Evolutionary conservation across 2,329 filamentous ascomycete genomes (phyloP).

Genomic region (Arthrinium puccinioides): DNA sequence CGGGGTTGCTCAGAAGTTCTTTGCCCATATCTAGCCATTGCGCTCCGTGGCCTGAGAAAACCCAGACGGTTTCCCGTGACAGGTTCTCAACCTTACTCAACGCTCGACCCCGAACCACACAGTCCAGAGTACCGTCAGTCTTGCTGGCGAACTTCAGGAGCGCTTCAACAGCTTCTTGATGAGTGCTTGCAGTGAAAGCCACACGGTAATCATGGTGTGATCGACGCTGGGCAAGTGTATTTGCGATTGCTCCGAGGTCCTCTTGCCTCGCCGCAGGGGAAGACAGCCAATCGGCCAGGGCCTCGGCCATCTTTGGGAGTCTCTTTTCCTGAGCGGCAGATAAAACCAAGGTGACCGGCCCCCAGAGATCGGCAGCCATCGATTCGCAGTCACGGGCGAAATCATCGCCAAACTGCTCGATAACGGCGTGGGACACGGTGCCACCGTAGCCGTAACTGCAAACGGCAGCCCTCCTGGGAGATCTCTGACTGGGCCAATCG

Average conservation of each 20-base stretch:
- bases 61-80: slow-evolving; percentile 20
- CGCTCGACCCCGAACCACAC: slow-evolving; percentile 1
- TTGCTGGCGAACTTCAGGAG: not conserved
- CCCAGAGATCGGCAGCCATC: not conserved
- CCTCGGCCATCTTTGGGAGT: not conserved
- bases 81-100: slow-evolving; percentile 11
- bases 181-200: not conserved
- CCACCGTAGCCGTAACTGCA: slow-evolving; percentile 8
- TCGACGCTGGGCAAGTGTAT: slow-evolving; percentile 3
- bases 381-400: not conserved
- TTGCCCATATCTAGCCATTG: slow-evolving; percentile 33
- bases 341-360: not conserved
- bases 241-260: not conserved
- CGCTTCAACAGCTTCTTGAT: not conserved
- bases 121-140: slow-evolving; percentile 3
- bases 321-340: slow-evolving; percentile 4
- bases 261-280: not conserved
- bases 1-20: slow-evolving; percentile 15
- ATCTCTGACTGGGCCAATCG: slow-evolving; percentile 11
- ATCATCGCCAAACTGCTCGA: slow-evolving; percentile 1
- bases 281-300: not conserved
- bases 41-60: slow-evolving; percentile 35
- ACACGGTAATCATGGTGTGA: slow-evolving; percentile 2
- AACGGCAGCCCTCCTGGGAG: not conserved
- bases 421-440: slow-evolving; percentile 10